Percentiles rank a stretch among this genome's conserved stretches.
These are phyloP conservation scores for Sutorius australiensis DNA, from an alignment of 768 basidiomycete genomes.

Conservation along the genomic window DNA sequence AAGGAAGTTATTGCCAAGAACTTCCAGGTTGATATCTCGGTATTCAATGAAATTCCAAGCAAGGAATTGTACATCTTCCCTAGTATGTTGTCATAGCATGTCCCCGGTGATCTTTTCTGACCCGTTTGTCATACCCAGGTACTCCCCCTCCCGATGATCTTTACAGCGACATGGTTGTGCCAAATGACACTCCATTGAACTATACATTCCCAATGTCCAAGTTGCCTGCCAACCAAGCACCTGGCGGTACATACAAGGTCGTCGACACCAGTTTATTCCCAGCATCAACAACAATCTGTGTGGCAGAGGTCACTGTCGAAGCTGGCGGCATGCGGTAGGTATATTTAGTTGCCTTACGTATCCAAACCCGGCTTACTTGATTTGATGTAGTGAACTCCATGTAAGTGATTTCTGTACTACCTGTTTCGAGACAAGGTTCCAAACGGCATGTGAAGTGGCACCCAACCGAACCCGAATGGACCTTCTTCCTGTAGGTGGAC, in stretches of 20 bases:
- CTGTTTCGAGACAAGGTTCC: neutral
- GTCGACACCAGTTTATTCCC: constrained; percentile 54
- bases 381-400: constrained; percentile 39
- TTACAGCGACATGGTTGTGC: constrained; percentile 43
- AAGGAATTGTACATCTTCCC: constrained; percentile 56
- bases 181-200: constrained; percentile 47
- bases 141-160: constrained; percentile 41
- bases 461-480: constrained; percentile 48
- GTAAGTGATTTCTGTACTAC: constrained; percentile 25
- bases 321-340: constrained; percentile 57
- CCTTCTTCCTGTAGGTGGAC: constrained; percentile 36
- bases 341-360: neutral
- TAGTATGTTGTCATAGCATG: constrained; percentile 20
- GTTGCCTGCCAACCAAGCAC: constrained; percentile 37
- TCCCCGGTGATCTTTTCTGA: neutral
- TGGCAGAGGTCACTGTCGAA: constrained; percentile 55
- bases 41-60: constrained; percentile 54
- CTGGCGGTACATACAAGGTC: constrained; percentile 58
- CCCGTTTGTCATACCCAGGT: constrained; percentile 22
- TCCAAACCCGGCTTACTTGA: neutral
- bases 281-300: constrained; percentile 49
- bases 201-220: constrained; percentile 55
- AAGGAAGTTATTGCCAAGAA: constrained; percentile 61
- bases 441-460: constrained; percentile 39
- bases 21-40: constrained; percentile 45